Conservation (phyloP, 148 eudicot genomes). For the Rhododendron williamsianum region DNA sequence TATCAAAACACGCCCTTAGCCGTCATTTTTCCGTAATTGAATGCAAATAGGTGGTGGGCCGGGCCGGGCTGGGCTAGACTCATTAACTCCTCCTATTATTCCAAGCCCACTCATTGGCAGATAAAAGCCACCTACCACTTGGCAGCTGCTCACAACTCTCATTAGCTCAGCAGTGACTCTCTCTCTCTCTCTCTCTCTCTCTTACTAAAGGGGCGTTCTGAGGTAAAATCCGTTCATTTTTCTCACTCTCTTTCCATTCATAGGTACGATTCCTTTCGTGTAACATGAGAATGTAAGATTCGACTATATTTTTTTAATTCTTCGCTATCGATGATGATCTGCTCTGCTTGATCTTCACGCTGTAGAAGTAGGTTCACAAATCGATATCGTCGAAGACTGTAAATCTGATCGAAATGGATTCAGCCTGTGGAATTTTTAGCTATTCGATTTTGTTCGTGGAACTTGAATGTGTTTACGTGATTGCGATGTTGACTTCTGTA, state of each 20-base stretch:
- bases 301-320: neutral
- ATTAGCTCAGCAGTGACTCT: neutral
- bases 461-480: neutral
- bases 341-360: neutral
- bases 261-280: neutral
- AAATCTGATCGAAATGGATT: neutral
- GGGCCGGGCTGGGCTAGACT: neutral
- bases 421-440: neutral
- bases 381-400: neutral
- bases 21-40: too few species aligned
- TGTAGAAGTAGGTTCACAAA: neutral
- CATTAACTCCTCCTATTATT: neutral
- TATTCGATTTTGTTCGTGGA: neutral
- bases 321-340: slow-evolving; percentile 1
- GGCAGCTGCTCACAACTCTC: neutral
- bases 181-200: neutral
- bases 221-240: slow-evolving; percentile 11
- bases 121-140: neutral
- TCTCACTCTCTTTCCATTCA: neutral
- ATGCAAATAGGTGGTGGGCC: neutral
- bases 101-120: neutral
- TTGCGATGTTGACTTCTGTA: neutral
- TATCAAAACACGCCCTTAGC: too few species aligned
- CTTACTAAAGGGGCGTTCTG: slow-evolving; percentile 9
- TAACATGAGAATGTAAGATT: neutral